These are phyloP conservation scores for Saccharum officinarum DNA, from an alignment of 176 grass and related monocot species.

Conservation along the genomic window DNA sequence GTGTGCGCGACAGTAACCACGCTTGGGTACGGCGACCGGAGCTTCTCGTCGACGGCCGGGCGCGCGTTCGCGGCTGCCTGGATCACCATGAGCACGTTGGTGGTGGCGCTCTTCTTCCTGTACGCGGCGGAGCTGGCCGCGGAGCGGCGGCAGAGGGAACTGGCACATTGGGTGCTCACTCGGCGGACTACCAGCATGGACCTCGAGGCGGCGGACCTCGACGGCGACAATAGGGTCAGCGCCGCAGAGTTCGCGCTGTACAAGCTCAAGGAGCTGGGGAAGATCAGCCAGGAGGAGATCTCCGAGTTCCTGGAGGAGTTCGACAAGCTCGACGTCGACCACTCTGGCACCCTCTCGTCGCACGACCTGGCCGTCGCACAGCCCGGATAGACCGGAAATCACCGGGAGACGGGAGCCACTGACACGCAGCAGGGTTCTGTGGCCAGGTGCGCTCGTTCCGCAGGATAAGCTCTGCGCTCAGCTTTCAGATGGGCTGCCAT, in stretches of 20 bases:
- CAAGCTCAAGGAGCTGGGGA: slow-evolving; percentile 75
- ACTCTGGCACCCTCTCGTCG: slow-evolving; percentile 53
- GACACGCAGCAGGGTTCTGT: too few species aligned
- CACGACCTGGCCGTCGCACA: slow-evolving; percentile 39
- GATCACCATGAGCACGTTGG: slow-evolving; percentile 64
- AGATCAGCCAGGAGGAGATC: slow-evolving; percentile 62
- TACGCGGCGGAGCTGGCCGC: slow-evolving; percentile 59
- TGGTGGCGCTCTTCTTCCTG: slow-evolving; percentile 67
- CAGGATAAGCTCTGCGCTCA: background rate
- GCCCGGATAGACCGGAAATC: background rate
- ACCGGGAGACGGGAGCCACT: background rate
- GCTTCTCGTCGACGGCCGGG: slow-evolving; percentile 45
- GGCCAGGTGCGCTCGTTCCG: background rate
- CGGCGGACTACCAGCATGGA: slow-evolving; percentile 48
- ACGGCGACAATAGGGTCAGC: slow-evolving; percentile 41
- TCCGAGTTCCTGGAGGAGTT: slow-evolving; percentile 59
- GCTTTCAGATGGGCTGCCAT: background rate
- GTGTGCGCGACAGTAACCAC: slow-evolving; percentile 71
- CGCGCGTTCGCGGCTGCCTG: slow-evolving; percentile 60
- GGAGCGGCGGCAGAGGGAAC: slow-evolving; percentile 44
- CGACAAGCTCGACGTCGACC: slow-evolving; percentile 56
- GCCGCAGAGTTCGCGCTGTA: slow-evolving; percentile 58
- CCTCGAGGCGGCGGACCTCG: slow-evolving; percentile 65
- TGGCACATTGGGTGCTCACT: slow-evolving; percentile 53
- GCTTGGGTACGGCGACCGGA: slow-evolving; percentile 69